Conservation (phyloP, 2,329 filamentous ascomycete genomes). For the Chaetomium sp. region DNA sequence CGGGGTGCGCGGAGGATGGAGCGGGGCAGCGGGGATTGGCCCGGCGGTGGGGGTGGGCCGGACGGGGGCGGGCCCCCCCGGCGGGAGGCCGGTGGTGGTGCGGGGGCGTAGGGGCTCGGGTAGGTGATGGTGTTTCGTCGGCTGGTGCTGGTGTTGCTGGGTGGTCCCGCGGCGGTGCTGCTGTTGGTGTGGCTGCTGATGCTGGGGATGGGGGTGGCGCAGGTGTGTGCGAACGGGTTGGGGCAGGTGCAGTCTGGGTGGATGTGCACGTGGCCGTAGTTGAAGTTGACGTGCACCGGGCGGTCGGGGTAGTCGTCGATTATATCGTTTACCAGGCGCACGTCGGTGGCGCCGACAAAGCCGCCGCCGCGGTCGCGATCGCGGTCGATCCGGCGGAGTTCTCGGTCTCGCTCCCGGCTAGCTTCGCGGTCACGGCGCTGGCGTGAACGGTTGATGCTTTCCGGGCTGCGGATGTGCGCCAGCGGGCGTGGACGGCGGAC, state of each 20-base stretch:
- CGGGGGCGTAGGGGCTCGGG: neutral
- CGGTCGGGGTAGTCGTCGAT: conserved; percentile 20
- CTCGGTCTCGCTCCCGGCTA: neutral
- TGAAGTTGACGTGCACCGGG: conserved; percentile 29
- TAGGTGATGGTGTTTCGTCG: neutral
- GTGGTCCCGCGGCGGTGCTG: neutral
- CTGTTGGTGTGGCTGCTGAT: neutral
- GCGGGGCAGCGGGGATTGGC: neutral
- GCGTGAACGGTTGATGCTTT: neutral
- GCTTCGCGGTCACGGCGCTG: conserved; percentile 1
- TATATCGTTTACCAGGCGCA: conserved; percentile 14
- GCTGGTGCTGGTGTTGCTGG: neutral
- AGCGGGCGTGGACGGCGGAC: conserved; percentile 12
- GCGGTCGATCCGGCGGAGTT: neutral
- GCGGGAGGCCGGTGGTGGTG: neutral
- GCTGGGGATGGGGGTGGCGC: neutral
- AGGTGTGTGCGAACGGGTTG: neutral
- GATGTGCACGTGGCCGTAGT: conserved; percentile 26
- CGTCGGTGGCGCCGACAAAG: conserved; percentile 3
- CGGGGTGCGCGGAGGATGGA: neutral
- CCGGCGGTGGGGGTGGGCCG: neutral
- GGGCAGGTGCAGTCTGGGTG: conserved; percentile 15
- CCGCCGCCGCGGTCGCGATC: conserved; percentile 2
- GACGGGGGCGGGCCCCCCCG: neutral
- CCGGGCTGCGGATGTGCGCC: conserved; percentile 20